These are phyloP conservation scores for Penicilliopsis zonata DNA, from an alignment of 495 filamentous ascomycete species.

Conservation along the genomic window DNA sequence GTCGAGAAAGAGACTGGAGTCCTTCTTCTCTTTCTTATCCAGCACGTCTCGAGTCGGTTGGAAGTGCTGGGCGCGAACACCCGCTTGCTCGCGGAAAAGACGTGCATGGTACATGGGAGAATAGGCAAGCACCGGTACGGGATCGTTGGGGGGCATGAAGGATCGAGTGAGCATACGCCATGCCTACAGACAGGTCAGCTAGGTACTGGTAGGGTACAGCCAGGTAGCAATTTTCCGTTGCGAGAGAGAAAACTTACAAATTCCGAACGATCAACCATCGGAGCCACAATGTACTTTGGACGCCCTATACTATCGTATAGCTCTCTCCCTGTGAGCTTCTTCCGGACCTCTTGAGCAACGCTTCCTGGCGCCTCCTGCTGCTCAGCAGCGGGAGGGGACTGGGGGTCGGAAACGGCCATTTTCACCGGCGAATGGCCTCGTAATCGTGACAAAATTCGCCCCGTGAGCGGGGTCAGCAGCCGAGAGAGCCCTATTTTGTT, in stretches of 20 bases:
- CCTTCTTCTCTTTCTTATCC: constrained; percentile 14
- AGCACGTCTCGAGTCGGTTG: constrained; percentile 46
- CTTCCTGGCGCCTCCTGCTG: constrained; percentile 11
- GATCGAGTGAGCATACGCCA: constrained; percentile 93
- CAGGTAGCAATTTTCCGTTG: neutral
- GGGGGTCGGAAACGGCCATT: constrained; percentile 17
- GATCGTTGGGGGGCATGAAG: constrained; percentile 56
- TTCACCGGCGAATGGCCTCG: constrained; percentile 5
- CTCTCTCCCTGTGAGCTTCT: constrained; percentile 67
- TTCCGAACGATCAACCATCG: constrained; percentile 98
- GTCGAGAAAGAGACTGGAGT: constrained; percentile 52
- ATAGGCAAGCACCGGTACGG: constrained; percentile 59
- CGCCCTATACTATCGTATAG: constrained; percentile 92
- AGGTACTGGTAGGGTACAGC: no score
- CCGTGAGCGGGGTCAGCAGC: constrained; percentile 17
- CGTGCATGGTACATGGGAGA: constrained; percentile 93
- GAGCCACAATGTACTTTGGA: constrained; percentile 80
- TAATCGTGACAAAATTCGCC: constrained; percentile 9
- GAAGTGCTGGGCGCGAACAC: constrained; percentile 67
- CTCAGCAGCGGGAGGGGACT: constrained; percentile 8
- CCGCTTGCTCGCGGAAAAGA: constrained; percentile 60
- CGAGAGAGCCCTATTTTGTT: constrained; percentile 23
- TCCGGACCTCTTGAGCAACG: constrained; percentile 4
- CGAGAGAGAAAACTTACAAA: constrained; percentile 50
- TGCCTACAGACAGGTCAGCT: constrained; percentile 44